Base-by-base conservation (phyloP, 2,329 filamentous ascomycete genomes). In the Hymenoscyphus fraxineus region DNA sequence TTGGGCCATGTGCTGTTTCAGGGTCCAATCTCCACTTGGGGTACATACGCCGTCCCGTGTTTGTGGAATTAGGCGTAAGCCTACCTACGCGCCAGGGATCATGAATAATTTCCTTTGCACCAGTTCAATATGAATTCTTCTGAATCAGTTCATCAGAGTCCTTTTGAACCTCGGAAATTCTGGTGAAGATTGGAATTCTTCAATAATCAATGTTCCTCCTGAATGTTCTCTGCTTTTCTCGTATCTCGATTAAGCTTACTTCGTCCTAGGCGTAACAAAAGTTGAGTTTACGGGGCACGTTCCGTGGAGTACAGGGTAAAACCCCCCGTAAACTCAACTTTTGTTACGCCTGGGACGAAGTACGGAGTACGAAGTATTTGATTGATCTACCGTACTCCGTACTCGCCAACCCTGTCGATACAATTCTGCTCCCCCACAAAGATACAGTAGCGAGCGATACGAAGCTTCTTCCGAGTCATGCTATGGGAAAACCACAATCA, bases 361-460 rank as follows among this genome's bases (percentile, higher is more conserved):
- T 27, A 27, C n/a, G n/a, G n/a, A n/a, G n/a, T n/a, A n/a, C n/a
- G n/a, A n/a, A n/a, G n/a, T n/a, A 27, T 27, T 27, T 27, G 27
- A 35, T 22, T 54, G 47, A 54, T 54, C 47, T 51, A 22, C 44
- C 44, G 44, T 51, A 51, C 44, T 22, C 44, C 44, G 44, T 51
- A 51, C 44, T 22, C 44, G 44, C 7, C 12, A 51, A 54, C n/a
- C 47, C 47, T 27, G 22, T 27, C n/a, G 47, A 22, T 35, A 13
- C 10, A 54, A 13, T 54, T 54, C 22, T 22, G 9, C 13, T 54
- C 47, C 47, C 47, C 44, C 13, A n/a, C 19, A 51, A 12, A 12
- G 47, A 13, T 13, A 22, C n/a, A 19, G 22, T 9, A 51, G n/a
- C 44, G 44, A 19, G 47, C 12, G 47, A 13, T 54, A 27, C 13